phyloP scores from a whole-genome alignment of 208 protist species.

The Tritrichomonas foetus region DNA sequence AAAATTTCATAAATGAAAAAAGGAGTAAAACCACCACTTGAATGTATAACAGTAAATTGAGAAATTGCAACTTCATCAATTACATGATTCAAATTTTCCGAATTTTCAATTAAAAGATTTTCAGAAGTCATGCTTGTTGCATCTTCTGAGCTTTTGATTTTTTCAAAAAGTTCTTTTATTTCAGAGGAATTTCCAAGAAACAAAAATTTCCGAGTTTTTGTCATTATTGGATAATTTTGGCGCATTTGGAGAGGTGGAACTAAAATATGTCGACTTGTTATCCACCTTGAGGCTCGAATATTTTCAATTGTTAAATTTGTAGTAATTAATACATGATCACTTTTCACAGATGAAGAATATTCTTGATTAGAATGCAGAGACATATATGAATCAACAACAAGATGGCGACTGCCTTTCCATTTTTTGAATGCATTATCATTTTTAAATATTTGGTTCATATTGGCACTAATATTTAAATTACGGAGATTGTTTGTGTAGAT shows the following conservation, averaged over 20 bases:
- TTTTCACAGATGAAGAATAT: not conserved
- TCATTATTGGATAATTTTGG: not conserved
- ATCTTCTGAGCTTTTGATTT: not conserved
- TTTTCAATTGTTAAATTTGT: not conserved
- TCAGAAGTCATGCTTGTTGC: too few species aligned
- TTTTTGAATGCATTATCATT: not conserved
- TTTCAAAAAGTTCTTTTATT: not conserved
- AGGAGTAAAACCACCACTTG: not conserved
- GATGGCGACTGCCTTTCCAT: not conserved
- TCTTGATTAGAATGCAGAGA: not conserved
- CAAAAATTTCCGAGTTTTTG: not conserved
- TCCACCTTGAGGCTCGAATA: not conserved
- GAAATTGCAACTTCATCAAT: not conserved
- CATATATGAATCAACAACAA: not conserved
- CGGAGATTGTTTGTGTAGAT: not conserved
- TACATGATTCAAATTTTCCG: not conserved
- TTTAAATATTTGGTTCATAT: not conserved
- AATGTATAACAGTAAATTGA: not conserved
- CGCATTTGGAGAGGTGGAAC: not conserved
- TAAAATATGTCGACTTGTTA: not conserved
- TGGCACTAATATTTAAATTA: too few species aligned
- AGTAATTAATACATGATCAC: not conserved
- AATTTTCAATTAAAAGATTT: too few species aligned
- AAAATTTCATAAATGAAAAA: conserved; percentile 25
- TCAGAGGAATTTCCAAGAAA: not conserved